These are phyloP conservation scores for Ophiosphaerella herpotricha DNA, from an alignment of 2,329 filamentous ascomycete species.

Conservation along the genomic window DNA sequence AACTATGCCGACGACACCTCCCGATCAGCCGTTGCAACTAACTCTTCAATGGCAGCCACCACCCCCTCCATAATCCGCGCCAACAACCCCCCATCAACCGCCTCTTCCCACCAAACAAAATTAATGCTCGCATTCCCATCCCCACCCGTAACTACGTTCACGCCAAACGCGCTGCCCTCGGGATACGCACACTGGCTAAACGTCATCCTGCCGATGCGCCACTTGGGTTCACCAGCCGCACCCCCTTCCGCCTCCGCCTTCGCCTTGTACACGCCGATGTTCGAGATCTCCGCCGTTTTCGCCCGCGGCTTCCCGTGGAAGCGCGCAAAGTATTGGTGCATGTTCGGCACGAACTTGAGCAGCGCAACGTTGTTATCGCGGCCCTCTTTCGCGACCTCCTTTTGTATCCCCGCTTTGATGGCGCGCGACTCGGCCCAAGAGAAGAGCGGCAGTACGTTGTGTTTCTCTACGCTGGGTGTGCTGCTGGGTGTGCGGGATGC, in stretches of 20 bases:
- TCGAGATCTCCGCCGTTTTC: slow-evolving; percentile 52
- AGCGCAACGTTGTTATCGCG: slow-evolving; percentile 44
- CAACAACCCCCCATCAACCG: slow-evolving; percentile 36
- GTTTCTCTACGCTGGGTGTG: background rate
- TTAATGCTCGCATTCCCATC: slow-evolving; percentile 50
- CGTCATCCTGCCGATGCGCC: slow-evolving; percentile 47
- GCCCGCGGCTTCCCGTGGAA: slow-evolving; percentile 48
- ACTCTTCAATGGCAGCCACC: slow-evolving; percentile 5
- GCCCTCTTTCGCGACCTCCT: slow-evolving; percentile 21
- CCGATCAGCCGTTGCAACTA: background rate
- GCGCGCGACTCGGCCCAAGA: slow-evolving; percentile 25
- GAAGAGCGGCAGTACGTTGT: slow-evolving; percentile 9
- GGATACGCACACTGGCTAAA: slow-evolving; percentile 53
- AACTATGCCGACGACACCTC: too few relatives aligned
- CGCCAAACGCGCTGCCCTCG: slow-evolving; percentile 43
- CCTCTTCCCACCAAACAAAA: slow-evolving; percentile 49
- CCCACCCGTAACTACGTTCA: slow-evolving; percentile 50
- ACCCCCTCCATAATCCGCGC: slow-evolving; percentile 21
- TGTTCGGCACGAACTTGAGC: slow-evolving; percentile 49
- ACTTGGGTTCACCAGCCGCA: background rate
- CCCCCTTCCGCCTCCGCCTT: background rate
- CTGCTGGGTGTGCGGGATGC: background rate
- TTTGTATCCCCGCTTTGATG: slow-evolving; percentile 18
- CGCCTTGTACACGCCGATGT: slow-evolving; percentile 47
- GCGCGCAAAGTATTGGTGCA: slow-evolving; percentile 43